Evolutionary conservation across 805 yeast genomes (phyloP).

Genomic region (Limtongia smithiae): DNA sequence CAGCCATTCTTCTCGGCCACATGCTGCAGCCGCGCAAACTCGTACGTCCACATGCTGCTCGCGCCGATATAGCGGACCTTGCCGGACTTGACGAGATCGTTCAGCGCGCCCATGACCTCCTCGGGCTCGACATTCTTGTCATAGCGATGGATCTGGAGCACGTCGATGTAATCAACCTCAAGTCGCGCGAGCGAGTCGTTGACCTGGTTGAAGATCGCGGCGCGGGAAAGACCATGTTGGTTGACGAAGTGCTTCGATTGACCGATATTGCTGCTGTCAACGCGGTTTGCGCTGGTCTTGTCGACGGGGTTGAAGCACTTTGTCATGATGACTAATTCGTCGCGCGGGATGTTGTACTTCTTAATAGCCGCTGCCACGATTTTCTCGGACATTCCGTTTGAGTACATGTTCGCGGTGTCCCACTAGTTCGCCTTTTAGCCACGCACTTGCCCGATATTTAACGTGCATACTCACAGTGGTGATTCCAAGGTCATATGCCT

Average conservation of each 20-base stretch:
- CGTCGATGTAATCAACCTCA: slow-evolving; percentile 53
- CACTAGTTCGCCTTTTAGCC: slow-evolving; percentile 21
- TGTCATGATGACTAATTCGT: slow-evolving; percentile 52
- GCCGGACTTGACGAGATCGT: slow-evolving; percentile 49
- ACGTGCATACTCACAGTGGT: slow-evolving; percentile 35
- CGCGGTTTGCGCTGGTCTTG: slow-evolving; percentile 30
- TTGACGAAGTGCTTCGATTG: slow-evolving; percentile 42
- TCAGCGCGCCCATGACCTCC: slow-evolving; percentile 56
- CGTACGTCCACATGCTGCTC: slow-evolving; percentile 54
- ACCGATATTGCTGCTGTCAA: slow-evolving; percentile 3
- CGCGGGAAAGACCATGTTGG: slow-evolving; percentile 48
- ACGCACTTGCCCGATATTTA: background rate
- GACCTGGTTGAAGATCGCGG: slow-evolving; percentile 48
- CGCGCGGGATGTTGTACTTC: slow-evolving; percentile 51
- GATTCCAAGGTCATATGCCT: slow-evolving; percentile 38
- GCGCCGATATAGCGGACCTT: slow-evolving; percentile 58
- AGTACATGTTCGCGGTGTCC: slow-evolving; percentile 47
- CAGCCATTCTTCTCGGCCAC: slow-evolving; percentile 56
- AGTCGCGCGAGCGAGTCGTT: slow-evolving; percentile 42
- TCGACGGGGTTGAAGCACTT: slow-evolving; percentile 37
- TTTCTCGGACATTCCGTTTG: slow-evolving; percentile 43
- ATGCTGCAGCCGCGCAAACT: slow-evolving; percentile 51
- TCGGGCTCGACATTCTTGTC: slow-evolving; percentile 45
- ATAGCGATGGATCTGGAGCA: slow-evolving; percentile 54
- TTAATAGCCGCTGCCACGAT: slow-evolving; percentile 53